Evolutionary conservation across 129 eudicot genomes (phyloP).

Genomic region (Helichrysum umbraculigerum): DNA sequence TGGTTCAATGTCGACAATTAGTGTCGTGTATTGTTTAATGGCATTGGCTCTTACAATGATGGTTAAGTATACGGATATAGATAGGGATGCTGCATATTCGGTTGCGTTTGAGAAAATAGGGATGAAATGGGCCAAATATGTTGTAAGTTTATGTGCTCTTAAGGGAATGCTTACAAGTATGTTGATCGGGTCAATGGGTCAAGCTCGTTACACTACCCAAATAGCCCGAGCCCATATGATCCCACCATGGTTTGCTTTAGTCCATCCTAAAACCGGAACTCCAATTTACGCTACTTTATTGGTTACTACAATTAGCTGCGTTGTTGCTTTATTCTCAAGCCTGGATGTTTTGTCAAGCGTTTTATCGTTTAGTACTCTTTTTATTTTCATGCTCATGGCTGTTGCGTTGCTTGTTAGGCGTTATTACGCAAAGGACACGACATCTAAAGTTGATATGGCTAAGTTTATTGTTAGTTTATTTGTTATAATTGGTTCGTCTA

Average conservation of each 20-base stretch:
- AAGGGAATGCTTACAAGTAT: slow-evolving; percentile 86
- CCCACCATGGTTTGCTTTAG: slow-evolving; percentile 20
- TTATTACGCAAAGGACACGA: slow-evolving; percentile 60
- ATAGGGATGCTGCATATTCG: slow-evolving; percentile 68
- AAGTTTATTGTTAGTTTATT: slow-evolving; percentile 51
- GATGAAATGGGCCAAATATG: slow-evolving; percentile 81
- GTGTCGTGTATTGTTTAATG: slow-evolving; percentile 77
- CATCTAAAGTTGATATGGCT: slow-evolving; percentile 35
- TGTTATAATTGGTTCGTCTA: slow-evolving; percentile 51
- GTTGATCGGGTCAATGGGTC: slow-evolving; percentile 89
- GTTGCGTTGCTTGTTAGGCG: slow-evolving; percentile 76
- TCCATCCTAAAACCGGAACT: slow-evolving; percentile 55
- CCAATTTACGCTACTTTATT: slow-evolving; percentile 70
- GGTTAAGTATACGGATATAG: slow-evolving; percentile 72
- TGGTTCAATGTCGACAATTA: slow-evolving; percentile 71
- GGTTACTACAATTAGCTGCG: slow-evolving; percentile 50
- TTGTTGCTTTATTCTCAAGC: slow-evolving; percentile 71
- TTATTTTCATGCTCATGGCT: slow-evolving; percentile 91
- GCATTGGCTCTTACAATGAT: slow-evolving; percentile 64
- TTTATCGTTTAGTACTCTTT: slow-evolving; percentile 73
- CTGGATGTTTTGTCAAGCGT: slow-evolving; percentile 80
- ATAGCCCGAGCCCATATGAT: slow-evolving; percentile 17
- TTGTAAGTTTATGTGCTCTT: slow-evolving; percentile 64
- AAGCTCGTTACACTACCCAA: slow-evolving; percentile 36
- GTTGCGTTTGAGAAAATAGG: slow-evolving; percentile 72